Base-by-base conservation (phyloP, 306 rosid genomes). In the Cyamopsis tetragonoloba region DNA sequence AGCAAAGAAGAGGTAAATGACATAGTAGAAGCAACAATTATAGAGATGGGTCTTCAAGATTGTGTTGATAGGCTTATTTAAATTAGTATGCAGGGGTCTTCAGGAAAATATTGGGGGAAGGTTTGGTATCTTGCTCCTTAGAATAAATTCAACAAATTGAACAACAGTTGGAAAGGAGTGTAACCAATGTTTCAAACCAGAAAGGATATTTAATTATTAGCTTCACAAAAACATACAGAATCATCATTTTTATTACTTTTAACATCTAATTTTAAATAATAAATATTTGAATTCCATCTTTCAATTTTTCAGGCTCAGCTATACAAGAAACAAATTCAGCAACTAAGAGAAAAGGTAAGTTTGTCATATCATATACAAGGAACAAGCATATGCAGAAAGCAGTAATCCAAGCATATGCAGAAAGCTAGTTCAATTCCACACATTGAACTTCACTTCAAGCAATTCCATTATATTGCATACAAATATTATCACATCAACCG, bases 11-110 rank as follows among this genome's bases (percentile, higher is more conserved):
- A 90, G 69, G 42, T 86, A 1, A 62, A 85, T 49, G 85, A 37
- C 64, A 65, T 71, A 3, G 87, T 90, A 11, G 95, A 83, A 34
- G 96, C 72, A 24, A 83, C 86, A 30, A 84, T 93, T 10, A 51
- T 37, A 32, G 95, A 90, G 31, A 86, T 93, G 97, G 97, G 99
- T 68, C 90, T 93, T 65, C 81, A 81, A 70, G 95, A 89, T 1
- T 93, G 98, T 74, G 89, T 83, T 11, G 87, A 93, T 42, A 43
- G 84, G 62, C 30, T 80, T 0, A 79, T 88, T n/a, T n/a, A n/a
- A n/a, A n/a, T n/a, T n/a, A n/a, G n/a, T n/a, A n/a, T n/a, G n/a
- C n/a, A n/a, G n/a, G n/a, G n/a, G n/a, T n/a, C 51, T 53, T 39
- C 70, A 89, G 96, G 80, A 82, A 80, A 77, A 79, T 89, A 62